phyloP scores from a whole-genome alignment of 2,329 filamentous ascomycete species.

The Pseudocercospora ulei region DNA sequence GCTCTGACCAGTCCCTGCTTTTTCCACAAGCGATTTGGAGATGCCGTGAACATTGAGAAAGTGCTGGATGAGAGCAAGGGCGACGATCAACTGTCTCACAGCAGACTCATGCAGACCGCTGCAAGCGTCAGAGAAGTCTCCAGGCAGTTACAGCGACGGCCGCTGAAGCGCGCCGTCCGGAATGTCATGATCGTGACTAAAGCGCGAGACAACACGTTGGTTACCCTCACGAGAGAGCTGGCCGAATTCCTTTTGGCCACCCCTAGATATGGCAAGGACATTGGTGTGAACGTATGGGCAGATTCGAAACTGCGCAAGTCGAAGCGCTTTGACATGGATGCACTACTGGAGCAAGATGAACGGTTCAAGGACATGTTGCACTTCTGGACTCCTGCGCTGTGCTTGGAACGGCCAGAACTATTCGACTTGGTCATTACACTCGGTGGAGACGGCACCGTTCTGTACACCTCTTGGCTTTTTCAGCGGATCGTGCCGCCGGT shows the following conservation, averaged over 20 bases:
- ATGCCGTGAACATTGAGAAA: slow-evolving; percentile 87
- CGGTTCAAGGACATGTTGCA: slow-evolving; percentile 74
- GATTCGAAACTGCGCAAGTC: slow-evolving; percentile 85
- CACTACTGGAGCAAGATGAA: slow-evolving; percentile 61
- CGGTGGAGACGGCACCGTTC: slow-evolving; percentile 74
- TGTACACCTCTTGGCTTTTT: slow-evolving; percentile 88
- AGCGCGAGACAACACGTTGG: slow-evolving; percentile 86
- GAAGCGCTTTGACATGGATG: slow-evolving; percentile 71
- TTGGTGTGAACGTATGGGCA: slow-evolving; percentile 97
- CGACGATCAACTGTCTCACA: slow-evolving; percentile 82
- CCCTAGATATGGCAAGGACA: slow-evolving; percentile 74
- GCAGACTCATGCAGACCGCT: slow-evolving; percentile 85
- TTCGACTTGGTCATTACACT: slow-evolving; percentile 90
- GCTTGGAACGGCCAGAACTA: slow-evolving; percentile 84
- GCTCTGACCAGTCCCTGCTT: slow-evolving; percentile 87
- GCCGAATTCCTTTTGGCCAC: slow-evolving; percentile 79
- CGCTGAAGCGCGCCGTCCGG: slow-evolving; percentile 80
- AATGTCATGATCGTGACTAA: slow-evolving; percentile 99
- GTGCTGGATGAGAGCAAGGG: slow-evolving; percentile 91
- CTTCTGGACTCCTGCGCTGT: slow-evolving; percentile 95
- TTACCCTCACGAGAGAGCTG: slow-evolving; percentile 78
- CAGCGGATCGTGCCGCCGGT: slow-evolving; percentile 79
- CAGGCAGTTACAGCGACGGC: slow-evolving; percentile 83
- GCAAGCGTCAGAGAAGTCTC: slow-evolving; percentile 91
- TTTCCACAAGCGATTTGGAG: slow-evolving; percentile 94